Percentiles rank a stretch among this genome's conserved stretches.
Evolutionary conservation across 2,329 filamentous ascomycete genomes (phyloP).

Genomic region (Ceratocystis harringtonii): DNA sequence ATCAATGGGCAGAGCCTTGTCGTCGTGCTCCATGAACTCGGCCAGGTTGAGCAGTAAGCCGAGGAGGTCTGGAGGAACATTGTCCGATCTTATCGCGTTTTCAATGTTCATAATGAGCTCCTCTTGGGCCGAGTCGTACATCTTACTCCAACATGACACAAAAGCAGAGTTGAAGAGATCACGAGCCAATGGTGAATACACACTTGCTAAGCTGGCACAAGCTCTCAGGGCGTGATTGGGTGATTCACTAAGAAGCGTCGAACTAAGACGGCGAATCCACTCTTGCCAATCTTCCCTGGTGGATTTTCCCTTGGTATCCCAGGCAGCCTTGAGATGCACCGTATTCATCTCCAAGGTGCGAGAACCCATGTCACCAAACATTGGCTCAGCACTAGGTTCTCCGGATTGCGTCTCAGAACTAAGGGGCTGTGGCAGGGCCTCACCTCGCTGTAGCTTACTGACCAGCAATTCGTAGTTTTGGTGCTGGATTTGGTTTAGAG

Average conservation of each 20-base stretch:
- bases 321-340: conserved; percentile 89
- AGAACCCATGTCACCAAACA: conserved; percentile 67
- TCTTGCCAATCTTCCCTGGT: conserved; percentile 99
- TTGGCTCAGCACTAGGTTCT: conserved; percentile 63
- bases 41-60: conserved; percentile 89
- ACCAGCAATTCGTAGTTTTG: conserved; percentile 86
- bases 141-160: conserved; percentile 94
- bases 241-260: conserved; percentile 85
- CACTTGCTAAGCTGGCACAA: conserved; percentile 78
- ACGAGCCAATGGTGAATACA: conserved; percentile 79
- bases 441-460: conserved; percentile 84
- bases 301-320: conserved; percentile 92
- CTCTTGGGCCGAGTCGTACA: conserved; percentile 94
- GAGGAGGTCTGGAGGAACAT: conserved; percentile 89
- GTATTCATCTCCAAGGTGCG: conserved; percentile 97
- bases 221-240: conserved; percentile 89
- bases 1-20: conserved; percentile 95
- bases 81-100: conserved; percentile 82
- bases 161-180: conserved; percentile 98
- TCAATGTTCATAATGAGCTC: conserved; percentile 94
- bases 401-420: conserved; percentile 61
- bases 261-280: conserved; percentile 93
- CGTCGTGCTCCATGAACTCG: conserved; percentile 99
- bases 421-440: conserved; percentile 86
- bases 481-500: conserved; percentile 67